These are phyloP conservation scores for Pseudotsuga menziesii DNA, from an alignment of 75 land plant genomes.

Conservation along the genomic window DNA sequence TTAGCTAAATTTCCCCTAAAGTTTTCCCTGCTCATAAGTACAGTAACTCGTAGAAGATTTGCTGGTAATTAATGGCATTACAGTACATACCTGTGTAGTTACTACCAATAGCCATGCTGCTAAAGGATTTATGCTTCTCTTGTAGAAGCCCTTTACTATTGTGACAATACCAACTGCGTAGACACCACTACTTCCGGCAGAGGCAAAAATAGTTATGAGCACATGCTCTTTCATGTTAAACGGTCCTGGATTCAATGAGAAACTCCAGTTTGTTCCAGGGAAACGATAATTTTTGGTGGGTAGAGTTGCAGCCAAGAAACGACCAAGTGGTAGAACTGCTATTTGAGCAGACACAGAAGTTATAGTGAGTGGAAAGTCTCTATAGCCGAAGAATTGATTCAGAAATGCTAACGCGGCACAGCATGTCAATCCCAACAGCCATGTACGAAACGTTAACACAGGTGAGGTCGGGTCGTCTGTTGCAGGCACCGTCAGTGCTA, in stretches of 20 bases:
- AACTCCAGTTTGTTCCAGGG: slow-evolving; percentile 23
- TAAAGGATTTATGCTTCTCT: too few relatives aligned
- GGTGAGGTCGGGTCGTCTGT: slow-evolving; percentile 34
- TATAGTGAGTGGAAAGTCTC: slow-evolving; percentile 17
- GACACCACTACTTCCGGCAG: too few relatives aligned
- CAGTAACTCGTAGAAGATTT: too few relatives aligned
- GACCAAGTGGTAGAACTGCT: slow-evolving; percentile 27
- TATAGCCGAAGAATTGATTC: slow-evolving; percentile 37
- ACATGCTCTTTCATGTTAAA: too few relatives aligned
- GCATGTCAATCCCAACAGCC: slow-evolving; percentile 28
- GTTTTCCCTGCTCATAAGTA: too few relatives aligned
- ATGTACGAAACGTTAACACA: slow-evolving; percentile 35
- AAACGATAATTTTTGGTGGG: slow-evolving; percentile 21
- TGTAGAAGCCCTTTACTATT: too few relatives aligned
- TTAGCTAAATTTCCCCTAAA: too few relatives aligned
- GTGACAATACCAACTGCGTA: too few relatives aligned
- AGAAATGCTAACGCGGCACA: slow-evolving; percentile 26
- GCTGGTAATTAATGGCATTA: too few relatives aligned
- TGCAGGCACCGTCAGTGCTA: slow-evolving; percentile 35
- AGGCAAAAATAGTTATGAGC: too few relatives aligned
- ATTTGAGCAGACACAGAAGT: slow-evolving; percentile 34
- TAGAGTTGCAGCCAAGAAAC: slow-evolving; percentile 32
- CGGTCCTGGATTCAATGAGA: slow-evolving; percentile 37
- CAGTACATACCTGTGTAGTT: too few relatives aligned
- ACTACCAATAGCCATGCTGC: too few relatives aligned